Base-by-base conservation (phyloP, 169 alveolate genomes). In the Plasmodium relictum region DNA sequence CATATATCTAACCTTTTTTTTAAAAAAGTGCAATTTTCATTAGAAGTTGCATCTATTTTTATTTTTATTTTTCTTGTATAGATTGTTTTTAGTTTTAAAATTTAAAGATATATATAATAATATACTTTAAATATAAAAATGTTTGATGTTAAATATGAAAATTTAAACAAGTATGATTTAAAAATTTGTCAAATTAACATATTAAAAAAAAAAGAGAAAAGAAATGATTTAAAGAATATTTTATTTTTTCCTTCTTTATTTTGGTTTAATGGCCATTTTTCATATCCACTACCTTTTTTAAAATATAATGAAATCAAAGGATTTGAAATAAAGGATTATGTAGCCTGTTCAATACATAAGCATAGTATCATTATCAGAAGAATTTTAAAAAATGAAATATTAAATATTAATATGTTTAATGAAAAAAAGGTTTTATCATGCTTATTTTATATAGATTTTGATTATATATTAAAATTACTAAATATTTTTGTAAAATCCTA, bases 181-280 rank as follows among this genome's bases (percentile, higher is more conserved):
- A 44, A 68, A 12, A 6, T 83, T 44, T 37, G 16, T 54, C 39
- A 42, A 72, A 68, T 54, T 71, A 72, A 83, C 14, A 69, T 66
- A 66, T 12, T 62, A 39, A 20, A 48, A 24, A 78, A 78, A 65
- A 69, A 10, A 80, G 54, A 68, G 63, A 83, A 68, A 44, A 83
- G 66, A 83, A 83, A 83, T 45, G 73, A 66, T 68, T 68, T 83
- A 59, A 83, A 24, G 59, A 83, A 42, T 26, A 83, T 83, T 68
- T 83, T 83, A 45, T 83, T 66, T 48, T 83, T 83, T 68, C 91
- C 91, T 12, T 83, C 91, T 18, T 68, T 83, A 71, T 83, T 54
- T 66, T 83, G 91, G 91, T 56, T 56, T 22, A 83, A 83, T 68
- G 83, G 85, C 12, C 24, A 68, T 2, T 68, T 48, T 42, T 83